Conservation (phyloP, 257 asterid species). For the Solanum piurae region DNA sequence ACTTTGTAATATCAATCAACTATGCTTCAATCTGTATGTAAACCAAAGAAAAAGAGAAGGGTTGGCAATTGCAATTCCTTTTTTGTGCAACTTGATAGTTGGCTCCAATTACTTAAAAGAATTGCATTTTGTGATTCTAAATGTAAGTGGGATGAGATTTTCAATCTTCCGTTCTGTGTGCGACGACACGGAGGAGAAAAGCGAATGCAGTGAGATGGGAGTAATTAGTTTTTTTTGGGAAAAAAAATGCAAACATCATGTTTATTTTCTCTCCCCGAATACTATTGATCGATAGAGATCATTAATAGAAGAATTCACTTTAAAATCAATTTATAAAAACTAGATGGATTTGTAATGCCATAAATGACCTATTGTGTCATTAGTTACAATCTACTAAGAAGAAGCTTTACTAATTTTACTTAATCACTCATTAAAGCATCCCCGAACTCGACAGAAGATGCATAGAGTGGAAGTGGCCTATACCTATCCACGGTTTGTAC, state of each 20-base stretch:
- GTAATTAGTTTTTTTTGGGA: background rate
- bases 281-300: background rate
- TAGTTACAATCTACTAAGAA: background rate
- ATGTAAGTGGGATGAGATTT: background rate
- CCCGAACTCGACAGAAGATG: background rate
- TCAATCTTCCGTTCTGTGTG: background rate
- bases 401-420: background rate
- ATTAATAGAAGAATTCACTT: background rate
- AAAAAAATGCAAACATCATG: background rate
- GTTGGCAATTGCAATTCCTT: background rate
- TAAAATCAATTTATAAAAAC: background rate
- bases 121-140: background rate
- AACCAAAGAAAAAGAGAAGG: background rate
- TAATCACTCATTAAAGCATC: background rate
- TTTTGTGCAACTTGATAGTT: background rate
- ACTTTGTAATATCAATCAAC: background rate
- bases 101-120: background rate
- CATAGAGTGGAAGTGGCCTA: background rate
- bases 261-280: background rate
- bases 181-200: background rate
- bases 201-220: background rate
- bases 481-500: background rate
- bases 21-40: background rate
- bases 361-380: background rate
- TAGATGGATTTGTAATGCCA: background rate